These are phyloP conservation scores for Pugionium cornutum DNA, from an alignment of 345 rosid genomes.

Conservation along the genomic window DNA sequence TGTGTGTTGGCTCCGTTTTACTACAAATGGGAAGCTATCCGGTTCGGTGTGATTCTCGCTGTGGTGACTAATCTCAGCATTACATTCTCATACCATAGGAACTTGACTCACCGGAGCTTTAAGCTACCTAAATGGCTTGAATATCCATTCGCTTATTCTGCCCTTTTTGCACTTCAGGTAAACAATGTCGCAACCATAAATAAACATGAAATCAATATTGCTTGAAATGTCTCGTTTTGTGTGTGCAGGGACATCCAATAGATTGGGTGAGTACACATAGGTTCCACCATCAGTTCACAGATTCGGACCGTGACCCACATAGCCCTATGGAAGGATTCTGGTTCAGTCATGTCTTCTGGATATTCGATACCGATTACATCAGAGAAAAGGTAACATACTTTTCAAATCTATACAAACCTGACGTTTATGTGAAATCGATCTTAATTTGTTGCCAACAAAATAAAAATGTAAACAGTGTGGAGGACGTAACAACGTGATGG, in stretches of 20 bases:
- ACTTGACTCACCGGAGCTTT: constrained; percentile 41
- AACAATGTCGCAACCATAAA: not conserved
- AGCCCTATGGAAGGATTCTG: constrained; percentile 43
- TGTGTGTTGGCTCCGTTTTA: constrained; percentile 34
- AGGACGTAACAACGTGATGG: constrained; percentile 71
- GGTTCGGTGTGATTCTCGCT: constrained; percentile 23
- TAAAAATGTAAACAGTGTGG: constrained; percentile 43
- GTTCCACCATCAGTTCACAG: constrained; percentile 42
- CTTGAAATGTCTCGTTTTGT: no score
- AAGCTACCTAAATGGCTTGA: constrained; percentile 46
- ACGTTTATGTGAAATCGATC: not conserved
- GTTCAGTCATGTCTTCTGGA: constrained; percentile 43
- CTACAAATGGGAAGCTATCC: constrained; percentile 40
- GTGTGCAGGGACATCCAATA: constrained; percentile 38
- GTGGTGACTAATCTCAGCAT: constrained; percentile 30
- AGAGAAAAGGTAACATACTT: constrained; percentile 31
- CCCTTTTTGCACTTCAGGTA: constrained; percentile 42
- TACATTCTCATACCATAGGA: constrained; percentile 45
- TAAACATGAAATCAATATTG: not conserved
- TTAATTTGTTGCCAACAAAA: no score
- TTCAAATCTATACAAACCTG: not conserved
- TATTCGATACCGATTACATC: constrained; percentile 31
- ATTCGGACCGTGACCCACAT: constrained; percentile 42
- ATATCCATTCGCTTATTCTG: constrained; percentile 39
- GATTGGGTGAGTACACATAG: constrained; percentile 46